phyloP scores from a whole-genome alignment of 2,329 filamentous ascomycete genomes.

The Colletotrichum sp. region DNA sequence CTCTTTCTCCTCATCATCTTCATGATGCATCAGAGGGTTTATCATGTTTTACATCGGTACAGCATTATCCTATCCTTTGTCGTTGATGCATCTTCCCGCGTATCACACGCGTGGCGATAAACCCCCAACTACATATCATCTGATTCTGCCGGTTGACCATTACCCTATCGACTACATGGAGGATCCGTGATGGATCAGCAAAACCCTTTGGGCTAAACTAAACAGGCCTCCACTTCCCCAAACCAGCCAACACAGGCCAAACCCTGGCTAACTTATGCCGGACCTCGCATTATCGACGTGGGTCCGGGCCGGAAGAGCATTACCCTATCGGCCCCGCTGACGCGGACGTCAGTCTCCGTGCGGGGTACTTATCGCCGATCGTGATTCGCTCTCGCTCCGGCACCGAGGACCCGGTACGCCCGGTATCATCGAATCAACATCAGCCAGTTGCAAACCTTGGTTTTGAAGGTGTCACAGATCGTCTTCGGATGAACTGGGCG shows the following conservation, averaged over 20 bases:
- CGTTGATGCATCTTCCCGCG: not conserved
- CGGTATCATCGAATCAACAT: not conserved
- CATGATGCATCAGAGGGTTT: not conserved
- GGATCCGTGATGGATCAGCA: not conserved
- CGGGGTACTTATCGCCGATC: not conserved
- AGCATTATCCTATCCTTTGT: not conserved
- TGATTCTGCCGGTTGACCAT: not conserved
- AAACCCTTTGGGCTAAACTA: not conserved
- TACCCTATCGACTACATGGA: not conserved
- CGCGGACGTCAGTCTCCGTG: not conserved
- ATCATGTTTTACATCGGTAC: not conserved
- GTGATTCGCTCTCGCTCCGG: not conserved
- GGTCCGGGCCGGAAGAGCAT: not conserved
- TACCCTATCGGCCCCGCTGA: constrained; percentile 1
- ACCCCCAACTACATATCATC: not conserved
- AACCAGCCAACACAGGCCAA: not conserved
- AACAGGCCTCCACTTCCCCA: not conserved
- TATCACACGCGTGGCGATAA: not conserved
- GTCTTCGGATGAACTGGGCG: not conserved
- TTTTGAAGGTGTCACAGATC: not conserved
- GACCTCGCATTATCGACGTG: not conserved
- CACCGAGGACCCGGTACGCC: not conserved
- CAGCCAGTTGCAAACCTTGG: not conserved
- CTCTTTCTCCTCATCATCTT: not conserved
- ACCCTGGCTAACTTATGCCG: not conserved